Conservation (phyloP, 148 eudicot genomes). For the Camellia sinensis region DNA sequence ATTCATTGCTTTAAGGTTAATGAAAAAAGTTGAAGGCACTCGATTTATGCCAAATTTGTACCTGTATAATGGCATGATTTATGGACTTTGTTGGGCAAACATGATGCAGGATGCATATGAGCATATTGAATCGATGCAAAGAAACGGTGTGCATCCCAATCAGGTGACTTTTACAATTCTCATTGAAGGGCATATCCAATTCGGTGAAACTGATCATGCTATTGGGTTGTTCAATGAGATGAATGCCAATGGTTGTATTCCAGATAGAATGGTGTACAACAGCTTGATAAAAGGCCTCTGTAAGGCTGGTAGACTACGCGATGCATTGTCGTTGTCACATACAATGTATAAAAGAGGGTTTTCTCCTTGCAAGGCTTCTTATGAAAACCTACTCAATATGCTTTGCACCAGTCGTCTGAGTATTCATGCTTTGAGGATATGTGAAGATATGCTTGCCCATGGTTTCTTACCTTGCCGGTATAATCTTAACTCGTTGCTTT, state of each 20-base stretch:
- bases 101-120: constrained; percentile 37
- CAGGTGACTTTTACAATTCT: constrained; percentile 44
- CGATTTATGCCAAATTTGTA: constrained; percentile 34
- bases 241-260: constrained; percentile 31
- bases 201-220: constrained; percentile 32
- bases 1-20: constrained; percentile 22
- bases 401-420: constrained; percentile 28
- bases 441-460: constrained; percentile 38
- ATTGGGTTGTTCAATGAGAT: constrained; percentile 34
- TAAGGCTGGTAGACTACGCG: constrained; percentile 33
- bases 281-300: constrained; percentile 40
- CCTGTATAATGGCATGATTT: constrained; percentile 38
- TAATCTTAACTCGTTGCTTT: constrained; percentile 23
- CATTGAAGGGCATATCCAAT: constrained; percentile 39
- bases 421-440: constrained; percentile 28
- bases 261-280: constrained; percentile 32
- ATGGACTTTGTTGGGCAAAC: constrained; percentile 34
- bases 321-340: constrained; percentile 37
- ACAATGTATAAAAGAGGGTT: constrained; percentile 45
- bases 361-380: constrained; percentile 32
- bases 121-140: constrained; percentile 31
- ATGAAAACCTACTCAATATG: constrained; percentile 32
- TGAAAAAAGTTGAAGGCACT: constrained; percentile 11
- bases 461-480: constrained; percentile 28
- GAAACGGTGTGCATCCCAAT: constrained; percentile 37